Percentiles rank a stretch among this genome's conserved stretches.
phyloP scores from a whole-genome alignment of 1,139 yeast genomes.

The Yamadazyma aaseri region DNA sequence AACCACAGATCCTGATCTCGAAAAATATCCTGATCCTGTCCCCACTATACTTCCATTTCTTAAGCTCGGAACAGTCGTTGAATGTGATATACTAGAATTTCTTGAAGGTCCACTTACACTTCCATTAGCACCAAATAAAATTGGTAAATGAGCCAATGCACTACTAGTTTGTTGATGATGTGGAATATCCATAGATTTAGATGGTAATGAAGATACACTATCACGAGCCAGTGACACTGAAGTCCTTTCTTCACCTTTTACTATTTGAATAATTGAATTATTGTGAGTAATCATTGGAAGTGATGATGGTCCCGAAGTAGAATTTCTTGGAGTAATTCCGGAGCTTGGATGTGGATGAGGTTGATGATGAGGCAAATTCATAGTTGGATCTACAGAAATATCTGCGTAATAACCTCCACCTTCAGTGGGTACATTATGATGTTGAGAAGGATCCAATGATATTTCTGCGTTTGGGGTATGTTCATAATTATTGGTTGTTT shows the following conservation, averaged over 20 bases:
- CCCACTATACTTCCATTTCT: constrained; percentile 43
- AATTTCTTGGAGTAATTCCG: constrained; percentile 37
- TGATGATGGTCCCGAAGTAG: constrained; percentile 21
- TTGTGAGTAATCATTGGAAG: constrained; percentile 22
- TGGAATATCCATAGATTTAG: constrained; percentile 50
- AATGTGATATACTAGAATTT: constrained; percentile 39
- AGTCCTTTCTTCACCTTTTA: constrained; percentile 36
- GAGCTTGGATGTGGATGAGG: constrained; percentile 37
- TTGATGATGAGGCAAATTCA: constrained; percentile 48
- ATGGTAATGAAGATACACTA: constrained; percentile 45
- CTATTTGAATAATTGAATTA: constrained; percentile 46
- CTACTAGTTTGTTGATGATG: constrained; percentile 44
- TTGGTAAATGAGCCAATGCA: constrained; percentile 46
- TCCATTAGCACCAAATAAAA: constrained; percentile 42
- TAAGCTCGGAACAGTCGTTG: constrained; percentile 38
- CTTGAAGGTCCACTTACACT: constrained; percentile 45
- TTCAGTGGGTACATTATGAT: constrained; percentile 27
- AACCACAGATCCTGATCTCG: constrained; percentile 47
- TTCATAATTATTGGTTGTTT: constrained; percentile 25
- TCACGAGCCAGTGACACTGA: constrained; percentile 39
- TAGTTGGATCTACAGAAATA: constrained; percentile 46
- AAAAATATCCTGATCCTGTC: constrained; percentile 34
- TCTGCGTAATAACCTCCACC: constrained; percentile 52
- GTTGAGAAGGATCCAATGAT: constrained; percentile 36
- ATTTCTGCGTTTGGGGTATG: constrained; percentile 30